Evolutionary conservation across 2,329 filamentous ascomycete species (phyloP).

Genomic region (Aspergillus candidus): DNA sequence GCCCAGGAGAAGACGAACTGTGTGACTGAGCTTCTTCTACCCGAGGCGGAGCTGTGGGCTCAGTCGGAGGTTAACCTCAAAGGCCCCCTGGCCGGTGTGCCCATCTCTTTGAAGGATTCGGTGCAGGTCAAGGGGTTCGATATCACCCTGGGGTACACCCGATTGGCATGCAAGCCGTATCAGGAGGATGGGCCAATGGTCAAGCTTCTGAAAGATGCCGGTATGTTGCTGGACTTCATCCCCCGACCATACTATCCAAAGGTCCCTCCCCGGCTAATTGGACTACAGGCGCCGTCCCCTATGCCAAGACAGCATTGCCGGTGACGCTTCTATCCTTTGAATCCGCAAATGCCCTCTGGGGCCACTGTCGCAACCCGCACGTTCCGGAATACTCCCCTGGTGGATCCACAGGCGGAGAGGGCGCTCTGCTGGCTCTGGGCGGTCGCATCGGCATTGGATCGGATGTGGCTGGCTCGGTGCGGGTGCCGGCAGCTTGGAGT

Average conservation of each 20-base stretch:
- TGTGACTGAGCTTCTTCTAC: conserved; percentile 77
- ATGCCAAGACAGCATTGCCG: conserved; percentile 87
- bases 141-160: conserved; percentile 72
- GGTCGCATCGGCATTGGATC: conserved; percentile 85
- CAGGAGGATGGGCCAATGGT: conserved; percentile 65
- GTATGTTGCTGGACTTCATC: conserved; percentile 21
- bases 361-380: conserved; percentile 74
- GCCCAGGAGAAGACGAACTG: conserved; percentile 86
- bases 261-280: background rate
- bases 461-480: conserved; percentile 84
- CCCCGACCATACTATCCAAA: background rate
- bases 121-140: conserved; percentile 80
- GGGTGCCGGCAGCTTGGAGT: conserved; percentile 80
- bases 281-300: conserved; percentile 65
- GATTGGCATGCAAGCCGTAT: conserved; percentile 62
- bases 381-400: conserved; percentile 79
- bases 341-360: conserved; percentile 75
- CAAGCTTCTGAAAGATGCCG: conserved; percentile 74
- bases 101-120: conserved; percentile 73
- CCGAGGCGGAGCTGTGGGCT: conserved; percentile 69
- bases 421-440: conserved; percentile 70
- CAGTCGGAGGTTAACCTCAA: conserved; percentile 60
- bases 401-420: conserved; percentile 81
- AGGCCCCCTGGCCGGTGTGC: conserved; percentile 80
- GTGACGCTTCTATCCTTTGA: conserved; percentile 84